Percentiles rank a stretch among this genome's conserved stretches.
These are phyloP conservation scores for Colletotrichum cordylinicola DNA, from an alignment of 2,329 filamentous ascomycete genomes.

Conservation along the genomic window DNA sequence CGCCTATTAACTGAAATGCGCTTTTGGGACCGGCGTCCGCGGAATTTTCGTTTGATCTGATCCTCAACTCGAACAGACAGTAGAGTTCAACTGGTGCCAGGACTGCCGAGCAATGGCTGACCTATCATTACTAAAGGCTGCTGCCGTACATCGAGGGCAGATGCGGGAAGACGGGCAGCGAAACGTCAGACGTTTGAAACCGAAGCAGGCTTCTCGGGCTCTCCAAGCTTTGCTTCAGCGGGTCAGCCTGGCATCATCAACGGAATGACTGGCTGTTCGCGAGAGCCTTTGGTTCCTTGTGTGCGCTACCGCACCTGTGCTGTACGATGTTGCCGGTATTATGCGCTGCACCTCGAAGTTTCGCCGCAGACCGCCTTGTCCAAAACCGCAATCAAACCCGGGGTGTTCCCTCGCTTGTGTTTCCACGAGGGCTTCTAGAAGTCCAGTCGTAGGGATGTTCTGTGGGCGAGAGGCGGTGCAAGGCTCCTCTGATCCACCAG, in stretches of 20 bases:
- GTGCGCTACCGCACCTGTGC: neutral
- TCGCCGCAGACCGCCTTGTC: neutral
- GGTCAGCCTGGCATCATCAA: neutral
- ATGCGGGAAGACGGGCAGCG: neutral
- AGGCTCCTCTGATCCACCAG: neutral
- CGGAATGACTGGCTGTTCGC: neutral
- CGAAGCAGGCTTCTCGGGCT: neutral
- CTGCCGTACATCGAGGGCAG: neutral
- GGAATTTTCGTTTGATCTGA: conserved; percentile 6
- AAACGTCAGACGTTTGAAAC: conserved; percentile 23
- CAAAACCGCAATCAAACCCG: neutral
- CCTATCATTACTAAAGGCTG: neutral
- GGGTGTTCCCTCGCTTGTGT: neutral
- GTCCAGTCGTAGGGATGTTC: neutral
- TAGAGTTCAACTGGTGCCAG: neutral
- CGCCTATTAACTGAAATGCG: neutral
- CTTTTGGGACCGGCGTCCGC: neutral
- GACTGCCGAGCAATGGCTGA: neutral
- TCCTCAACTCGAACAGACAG: neutral
- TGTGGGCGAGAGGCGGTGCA: neutral
- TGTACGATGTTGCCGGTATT: neutral
- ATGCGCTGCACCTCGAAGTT: neutral
- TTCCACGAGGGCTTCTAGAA: conserved; percentile 19
- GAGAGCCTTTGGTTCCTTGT: neutral
- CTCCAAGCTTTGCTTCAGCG: neutral